Conservation (phyloP, 371 early-diverging fungal genomes). For the Mucor sp. region DNA sequence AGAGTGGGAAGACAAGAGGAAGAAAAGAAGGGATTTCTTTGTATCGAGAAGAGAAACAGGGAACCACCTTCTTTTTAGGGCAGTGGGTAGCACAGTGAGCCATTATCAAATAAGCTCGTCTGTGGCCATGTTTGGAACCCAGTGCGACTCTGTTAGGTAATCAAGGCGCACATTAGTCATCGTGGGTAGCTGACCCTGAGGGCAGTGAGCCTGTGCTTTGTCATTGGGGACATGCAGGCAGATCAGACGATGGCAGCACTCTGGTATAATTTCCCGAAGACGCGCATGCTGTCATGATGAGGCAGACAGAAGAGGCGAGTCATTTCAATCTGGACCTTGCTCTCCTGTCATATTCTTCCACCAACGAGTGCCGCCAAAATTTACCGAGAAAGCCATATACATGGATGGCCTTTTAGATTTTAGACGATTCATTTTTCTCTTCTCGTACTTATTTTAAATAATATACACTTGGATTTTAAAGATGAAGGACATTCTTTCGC, state of each 20-base stretch:
- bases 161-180: background rate
- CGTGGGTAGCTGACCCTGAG: background rate
- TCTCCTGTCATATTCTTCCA: background rate
- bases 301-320: background rate
- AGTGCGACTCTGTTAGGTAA: background rate
- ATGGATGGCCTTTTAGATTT: background rate
- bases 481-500: slow-evolving; percentile 14
- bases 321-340: slow-evolving; percentile 1
- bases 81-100: background rate
- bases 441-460: slow-evolving; percentile 1
- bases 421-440: background rate
- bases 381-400: background rate
- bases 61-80: background rate
- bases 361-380: too few species aligned
- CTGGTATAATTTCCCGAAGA: background rate
- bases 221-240: background rate
- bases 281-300: background rate
- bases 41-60: background rate
- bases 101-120: background rate
- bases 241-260: background rate
- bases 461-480: background rate
- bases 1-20: background rate
- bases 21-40: background rate
- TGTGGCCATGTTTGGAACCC: background rate
- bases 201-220: background rate